Evolutionary conservation across 345 rosid genomes (phyloP).

Genomic region (Zanthoxylum bungeanum): DNA sequence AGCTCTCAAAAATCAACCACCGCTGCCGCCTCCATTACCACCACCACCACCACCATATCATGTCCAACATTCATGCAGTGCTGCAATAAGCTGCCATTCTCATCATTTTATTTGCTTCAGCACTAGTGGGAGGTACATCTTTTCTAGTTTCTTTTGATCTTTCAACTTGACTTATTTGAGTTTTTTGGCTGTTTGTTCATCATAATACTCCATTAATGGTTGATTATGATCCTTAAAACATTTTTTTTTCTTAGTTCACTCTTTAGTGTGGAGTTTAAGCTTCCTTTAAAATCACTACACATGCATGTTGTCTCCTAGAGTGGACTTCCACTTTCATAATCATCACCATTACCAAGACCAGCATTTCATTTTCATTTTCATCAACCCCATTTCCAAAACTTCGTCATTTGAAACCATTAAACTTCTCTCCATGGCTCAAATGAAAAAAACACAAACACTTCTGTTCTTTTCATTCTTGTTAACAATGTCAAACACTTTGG

Average conservation of each 20-base stretch:
- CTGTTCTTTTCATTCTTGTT: slow-evolving; percentile 30
- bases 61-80: neutral
- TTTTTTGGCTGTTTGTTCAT: neutral
- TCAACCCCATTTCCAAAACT: slow-evolving; percentile 11
- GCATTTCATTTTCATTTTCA: neutral
- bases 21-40: neutral
- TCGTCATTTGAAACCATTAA: slow-evolving; percentile 1
- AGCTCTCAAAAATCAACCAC: slow-evolving; percentile 19
- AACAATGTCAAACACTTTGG: slow-evolving; percentile 32
- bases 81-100: neutral
- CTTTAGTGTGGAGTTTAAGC: slow-evolving; percentile 52
- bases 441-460: slow-evolving; percentile 36
- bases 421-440: slow-evolving; percentile 20
- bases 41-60: neutral
- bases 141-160: neutral
- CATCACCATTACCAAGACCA: slow-evolving; percentile 9
- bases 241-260: slow-evolving; percentile 22
- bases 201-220: slow-evolving; percentile 10
- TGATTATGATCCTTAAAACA: slow-evolving; percentile 21
- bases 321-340: slow-evolving; percentile 21
- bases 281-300: slow-evolving; percentile 24
- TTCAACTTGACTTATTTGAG: neutral
- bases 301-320: slow-evolving; percentile 54
- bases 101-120: neutral
- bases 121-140: neutral